These are phyloP conservation scores for Tetrahymena malaccensis DNA, from an alignment of 73 alveolate species.

Conservation along the genomic window DNA sequence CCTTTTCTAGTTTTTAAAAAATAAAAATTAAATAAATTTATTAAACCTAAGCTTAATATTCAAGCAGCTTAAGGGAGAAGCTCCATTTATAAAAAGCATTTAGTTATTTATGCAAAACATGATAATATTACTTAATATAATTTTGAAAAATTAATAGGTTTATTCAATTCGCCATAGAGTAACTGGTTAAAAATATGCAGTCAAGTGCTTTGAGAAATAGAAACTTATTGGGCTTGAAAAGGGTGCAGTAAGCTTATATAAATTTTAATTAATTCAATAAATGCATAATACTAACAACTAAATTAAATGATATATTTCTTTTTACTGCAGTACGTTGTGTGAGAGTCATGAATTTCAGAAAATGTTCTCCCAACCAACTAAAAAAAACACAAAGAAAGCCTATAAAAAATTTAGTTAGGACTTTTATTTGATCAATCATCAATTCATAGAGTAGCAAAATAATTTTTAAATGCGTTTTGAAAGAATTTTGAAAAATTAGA, in stretches of 20 bases:
- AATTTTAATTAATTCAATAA: neutral
- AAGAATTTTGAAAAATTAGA: neutral
- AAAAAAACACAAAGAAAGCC: too few relatives aligned
- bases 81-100: neutral
- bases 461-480: neutral
- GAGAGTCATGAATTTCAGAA: too few relatives aligned
- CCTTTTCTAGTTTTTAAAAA: too few relatives aligned
- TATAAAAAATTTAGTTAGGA: neutral
- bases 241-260: slow-evolving; percentile 9
- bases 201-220: slow-evolving; percentile 28
- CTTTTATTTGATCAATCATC: neutral
- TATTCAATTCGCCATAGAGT: slow-evolving; percentile 13
- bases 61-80: neutral
- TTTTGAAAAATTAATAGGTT: neutral
- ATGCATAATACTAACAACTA: neutral
- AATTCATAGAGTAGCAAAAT: neutral
- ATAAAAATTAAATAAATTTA: too few relatives aligned
- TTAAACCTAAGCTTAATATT: neutral
- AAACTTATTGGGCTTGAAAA: slow-evolving; percentile 27
- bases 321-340: neutral
- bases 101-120: neutral
- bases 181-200: slow-evolving; percentile 28
- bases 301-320: neutral
- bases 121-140: neutral
- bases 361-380: too few relatives aligned